phyloP scores from a whole-genome alignment of 352 stramenopile species.

The Pythium apleroticum region DNA sequence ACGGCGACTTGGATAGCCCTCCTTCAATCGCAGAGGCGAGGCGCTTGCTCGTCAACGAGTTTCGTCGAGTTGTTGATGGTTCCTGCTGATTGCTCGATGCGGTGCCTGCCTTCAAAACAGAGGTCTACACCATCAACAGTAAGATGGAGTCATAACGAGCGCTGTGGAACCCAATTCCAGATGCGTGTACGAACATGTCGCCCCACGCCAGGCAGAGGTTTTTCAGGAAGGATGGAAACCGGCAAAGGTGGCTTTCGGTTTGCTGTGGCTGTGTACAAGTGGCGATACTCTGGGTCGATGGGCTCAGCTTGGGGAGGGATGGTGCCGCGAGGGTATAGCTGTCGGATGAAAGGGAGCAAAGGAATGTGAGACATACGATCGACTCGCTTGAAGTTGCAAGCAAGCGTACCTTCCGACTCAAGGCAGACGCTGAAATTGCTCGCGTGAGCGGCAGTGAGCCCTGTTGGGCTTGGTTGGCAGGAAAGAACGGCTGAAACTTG shows the following conservation, averaged over 20 bases:
- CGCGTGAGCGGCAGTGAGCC: slow-evolving; percentile 1
- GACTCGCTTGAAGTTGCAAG: neutral
- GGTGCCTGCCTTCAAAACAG: neutral
- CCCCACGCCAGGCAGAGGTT: slow-evolving; percentile 1
- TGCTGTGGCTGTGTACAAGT: slow-evolving; percentile 35
- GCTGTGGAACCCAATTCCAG: neutral
- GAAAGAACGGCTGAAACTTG: slow-evolving; percentile 21
- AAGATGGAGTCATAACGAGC: neutral
- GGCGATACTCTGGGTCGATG: slow-evolving; percentile 54
- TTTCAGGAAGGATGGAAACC: slow-evolving; percentile 15
- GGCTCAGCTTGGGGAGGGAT: slow-evolving; percentile 43
- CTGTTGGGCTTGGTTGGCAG: slow-evolving; percentile 9
- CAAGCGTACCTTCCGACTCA: slow-evolving; percentile 18
- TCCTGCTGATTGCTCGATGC: neutral
- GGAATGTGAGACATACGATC: neutral
- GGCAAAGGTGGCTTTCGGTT: slow-evolving; percentile 21
- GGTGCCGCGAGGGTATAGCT: slow-evolving; percentile 49
- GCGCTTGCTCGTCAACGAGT: neutral
- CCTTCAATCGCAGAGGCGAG: neutral
- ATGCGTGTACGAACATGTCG: neutral
- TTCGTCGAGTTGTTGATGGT: neutral
- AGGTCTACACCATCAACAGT: neutral
- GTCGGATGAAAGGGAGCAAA: neutral
- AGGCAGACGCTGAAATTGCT: neutral
- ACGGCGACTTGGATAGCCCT: neutral